Evolutionary conservation across 2,329 filamentous ascomycete genomes (phyloP), one percentile per base, ranked within the genome.

Genomic region (Pezicula radicicola): DNA sequence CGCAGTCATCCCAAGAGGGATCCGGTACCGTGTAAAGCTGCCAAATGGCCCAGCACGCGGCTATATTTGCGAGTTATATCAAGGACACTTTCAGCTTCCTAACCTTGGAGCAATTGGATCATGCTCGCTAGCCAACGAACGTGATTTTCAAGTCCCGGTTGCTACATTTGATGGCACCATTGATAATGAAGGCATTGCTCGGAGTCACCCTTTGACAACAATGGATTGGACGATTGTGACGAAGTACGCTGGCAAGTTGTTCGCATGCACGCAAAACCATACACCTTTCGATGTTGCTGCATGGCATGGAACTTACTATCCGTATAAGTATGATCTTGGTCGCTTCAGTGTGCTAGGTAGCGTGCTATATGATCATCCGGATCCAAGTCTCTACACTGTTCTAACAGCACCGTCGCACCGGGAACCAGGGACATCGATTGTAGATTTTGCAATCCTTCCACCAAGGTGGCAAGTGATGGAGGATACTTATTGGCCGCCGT

Each of bases 281-380:
- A 84, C 82, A 0, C 87, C 87, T 0, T 91, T 90, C 62, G 87
- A 91, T 61, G 80, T 91, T 0, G 87, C 89, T 1, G 85, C 83
- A 4, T 91, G 87, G 87, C 87, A 91, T 64, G 88, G 88, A 36
- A 88, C 81, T 58, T 90, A 89, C 70, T 85, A 86, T 53, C 88
- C 88, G 0, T 89, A 81, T 78, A 91, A 91, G 70, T 91, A 91
- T 71, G 87, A 90, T 60, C 76, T 91, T 1, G 85, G 84, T 35
- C 81, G 85, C 35, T 91, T 90, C 75, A 87, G 86, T 70, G 83
- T 81, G 44, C 81, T 91, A 44, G 87, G 87, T 25, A 82, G 77
- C 50, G 1, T 21, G 15, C 19, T 21, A 16, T 52, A 21, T 62
- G 88, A 91, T 67, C 87, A 91, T 65, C 86, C 87, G 1, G 88